phyloP scores from a whole-genome alignment of 2,329 filamentous ascomycete genomes.

The Fonsecaea erecta region DNA sequence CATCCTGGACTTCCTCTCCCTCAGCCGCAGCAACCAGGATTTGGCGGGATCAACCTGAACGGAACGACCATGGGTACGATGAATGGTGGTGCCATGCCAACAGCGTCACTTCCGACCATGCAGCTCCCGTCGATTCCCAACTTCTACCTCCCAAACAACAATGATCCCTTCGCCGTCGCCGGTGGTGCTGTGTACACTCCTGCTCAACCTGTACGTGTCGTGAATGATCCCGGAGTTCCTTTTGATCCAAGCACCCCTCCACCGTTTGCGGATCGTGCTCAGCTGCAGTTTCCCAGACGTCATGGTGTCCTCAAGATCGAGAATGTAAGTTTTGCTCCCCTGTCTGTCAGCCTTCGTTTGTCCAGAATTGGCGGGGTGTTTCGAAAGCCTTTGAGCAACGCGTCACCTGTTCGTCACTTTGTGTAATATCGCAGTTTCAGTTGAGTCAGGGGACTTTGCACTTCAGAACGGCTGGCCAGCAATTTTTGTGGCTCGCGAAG shows the following conservation, averaged over 20 bases:
- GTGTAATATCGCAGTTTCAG: background rate
- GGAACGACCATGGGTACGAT: background rate
- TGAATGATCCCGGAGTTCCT: constrained; percentile 4
- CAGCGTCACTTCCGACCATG: too few species aligned
- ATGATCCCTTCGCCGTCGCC: background rate
- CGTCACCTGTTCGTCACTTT: background rate
- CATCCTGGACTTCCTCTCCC: background rate
- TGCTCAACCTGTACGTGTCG: background rate
- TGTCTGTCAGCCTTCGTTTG: too few species aligned
- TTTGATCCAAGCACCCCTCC: constrained; percentile 29
- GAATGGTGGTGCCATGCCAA: background rate
- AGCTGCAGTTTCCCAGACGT: constrained; percentile 28
- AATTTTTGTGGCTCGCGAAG: background rate
- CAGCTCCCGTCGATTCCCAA: background rate
- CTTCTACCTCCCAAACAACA: constrained; percentile 1
- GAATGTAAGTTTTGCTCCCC: constrained; percentile 38
- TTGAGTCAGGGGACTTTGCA: background rate
- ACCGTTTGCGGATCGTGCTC: constrained; percentile 37
- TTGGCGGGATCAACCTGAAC: background rate
- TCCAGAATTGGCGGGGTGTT: too few species aligned
- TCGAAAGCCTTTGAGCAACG: background rate
- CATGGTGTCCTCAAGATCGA: constrained; percentile 44
- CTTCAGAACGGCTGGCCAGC: background rate
- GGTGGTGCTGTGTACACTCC: background rate
- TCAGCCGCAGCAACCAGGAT: background rate